phyloP scores from a whole-genome alignment of 805 yeast genomes.

The Wickerhamiella spandovensis region DNA sequence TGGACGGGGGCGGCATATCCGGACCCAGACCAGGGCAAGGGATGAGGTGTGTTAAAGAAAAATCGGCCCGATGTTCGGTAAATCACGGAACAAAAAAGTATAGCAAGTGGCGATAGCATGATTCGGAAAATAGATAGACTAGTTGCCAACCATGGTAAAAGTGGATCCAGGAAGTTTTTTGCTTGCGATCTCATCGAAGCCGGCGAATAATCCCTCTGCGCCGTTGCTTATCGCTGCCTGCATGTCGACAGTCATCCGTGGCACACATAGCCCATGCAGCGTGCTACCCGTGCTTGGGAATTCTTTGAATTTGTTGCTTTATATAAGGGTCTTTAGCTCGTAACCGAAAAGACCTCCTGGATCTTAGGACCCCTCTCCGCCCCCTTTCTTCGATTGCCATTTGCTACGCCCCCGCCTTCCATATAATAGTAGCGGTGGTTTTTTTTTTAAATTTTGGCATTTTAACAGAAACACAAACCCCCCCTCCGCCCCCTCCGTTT shows the following conservation, averaged over 20 bases:
- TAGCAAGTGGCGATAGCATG: background rate
- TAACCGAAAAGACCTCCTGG: background rate
- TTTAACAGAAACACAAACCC: too few species aligned
- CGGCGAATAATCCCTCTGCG: background rate
- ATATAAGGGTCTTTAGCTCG: background rate
- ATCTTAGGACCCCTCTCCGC: too few species aligned
- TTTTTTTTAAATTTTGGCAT: too few species aligned
- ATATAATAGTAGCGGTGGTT: background rate
- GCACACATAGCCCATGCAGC: background rate
- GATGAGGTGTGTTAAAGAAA: background rate
- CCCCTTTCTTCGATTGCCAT: background rate
- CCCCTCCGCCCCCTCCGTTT: too few species aligned
- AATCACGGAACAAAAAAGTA: background rate
- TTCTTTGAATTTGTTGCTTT: background rate
- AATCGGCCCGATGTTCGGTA: background rate
- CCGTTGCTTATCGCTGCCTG: background rate
- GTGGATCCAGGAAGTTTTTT: too few species aligned
- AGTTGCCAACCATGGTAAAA: too few species aligned
- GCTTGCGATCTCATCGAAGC: too few species aligned
- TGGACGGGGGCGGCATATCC: too few species aligned
- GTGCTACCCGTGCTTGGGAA: background rate
- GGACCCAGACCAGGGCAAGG: background rate
- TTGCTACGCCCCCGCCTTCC: background rate
- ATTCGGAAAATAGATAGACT: background rate
- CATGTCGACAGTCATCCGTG: background rate